Base-by-base conservation (phyloP, 805 yeast species). In the Saturnispora ahearnii region DNA sequence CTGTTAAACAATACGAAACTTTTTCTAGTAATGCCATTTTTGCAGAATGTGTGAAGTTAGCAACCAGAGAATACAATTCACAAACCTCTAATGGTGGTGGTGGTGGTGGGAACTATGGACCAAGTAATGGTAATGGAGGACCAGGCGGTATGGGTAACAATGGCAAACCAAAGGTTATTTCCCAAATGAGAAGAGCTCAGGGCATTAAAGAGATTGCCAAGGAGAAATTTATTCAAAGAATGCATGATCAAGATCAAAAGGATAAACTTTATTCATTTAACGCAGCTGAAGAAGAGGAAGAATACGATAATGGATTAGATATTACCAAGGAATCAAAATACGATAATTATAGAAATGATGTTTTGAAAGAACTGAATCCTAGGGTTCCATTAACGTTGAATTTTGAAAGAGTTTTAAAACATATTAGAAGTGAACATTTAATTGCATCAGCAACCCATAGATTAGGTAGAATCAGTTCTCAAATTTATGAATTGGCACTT, bases 401-500 rank as follows among this genome's bases (percentile, higher is more conserved):
- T 59, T 70, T 85, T 46, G 75, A 78, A 31, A 71, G 93, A 56
- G 89, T 77, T 57, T 72, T 85, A 46, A 83, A 87, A 59, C 67
- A 76, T 32, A 72, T 82, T 58, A 75, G 97, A 55, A 74, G 84
- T 10, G 63, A 69, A 42, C 84, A 84, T 56, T 71, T 93, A 13
- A 77, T 71, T 1, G 77, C 77, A 32, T 73, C 84, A 45, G 84
- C 83, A 12, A 71, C 73, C 30, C 82, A 84, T 43, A 73, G 87
- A 48, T 65, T 89, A 31, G 98, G 98, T 3, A 66, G 73, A 6
- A 64, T 84, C 2, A 73, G 95, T 0, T 73, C 93, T 0, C 65
- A 71, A 41, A 73, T 93, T 10, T 91, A 86, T 61, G 71, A 72
- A 43, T 63, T 72, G 10, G 79, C 82, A 3, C 73, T 93, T 51